These are phyloP conservation scores for Capronia americana DNA, from an alignment of 2,329 filamentous ascomycete species.

Conservation along the genomic window DNA sequence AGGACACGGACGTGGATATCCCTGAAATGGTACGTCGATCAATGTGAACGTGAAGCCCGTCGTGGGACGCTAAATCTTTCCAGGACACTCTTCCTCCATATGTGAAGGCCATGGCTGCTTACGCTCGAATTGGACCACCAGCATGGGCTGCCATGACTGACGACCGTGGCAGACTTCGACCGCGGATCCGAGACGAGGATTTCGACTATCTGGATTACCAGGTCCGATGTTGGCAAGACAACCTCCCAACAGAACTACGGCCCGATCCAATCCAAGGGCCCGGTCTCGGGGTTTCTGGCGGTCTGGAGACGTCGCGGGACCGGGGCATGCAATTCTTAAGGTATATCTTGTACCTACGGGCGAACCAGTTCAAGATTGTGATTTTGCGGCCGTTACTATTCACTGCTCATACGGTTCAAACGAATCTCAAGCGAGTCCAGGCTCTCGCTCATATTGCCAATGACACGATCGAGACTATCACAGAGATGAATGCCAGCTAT, in stretches of 20 bases:
- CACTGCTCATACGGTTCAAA: slow-evolving; percentile 12
- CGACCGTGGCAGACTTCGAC: slow-evolving; percentile 21
- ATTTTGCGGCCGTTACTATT: slow-evolving; percentile 26
- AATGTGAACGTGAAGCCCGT: neutral
- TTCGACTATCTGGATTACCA: slow-evolving; percentile 26
- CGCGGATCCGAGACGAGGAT: slow-evolving; percentile 24
- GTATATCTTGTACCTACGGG: slow-evolving; percentile 23
- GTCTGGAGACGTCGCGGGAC: neutral
- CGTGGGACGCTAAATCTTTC: neutral
- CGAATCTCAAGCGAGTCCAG: slow-evolving; percentile 18
- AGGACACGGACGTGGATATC: slow-evolving; percentile 25
- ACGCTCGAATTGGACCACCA: slow-evolving; percentile 22
- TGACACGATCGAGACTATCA: slow-evolving; percentile 23
- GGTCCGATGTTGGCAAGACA: slow-evolving; percentile 27
- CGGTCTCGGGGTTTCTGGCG: neutral
- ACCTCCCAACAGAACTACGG: slow-evolving; percentile 21
- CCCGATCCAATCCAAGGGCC: neutral
- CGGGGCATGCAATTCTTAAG: slow-evolving; percentile 18
- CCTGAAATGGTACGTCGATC: slow-evolving; percentile 21
- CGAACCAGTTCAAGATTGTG: slow-evolving; percentile 29
- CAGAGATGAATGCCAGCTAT: slow-evolving; percentile 9
- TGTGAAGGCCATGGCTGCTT: slow-evolving; percentile 25
- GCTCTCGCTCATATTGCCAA: slow-evolving; percentile 14
- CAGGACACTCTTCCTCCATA: slow-evolving; percentile 24
- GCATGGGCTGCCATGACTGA: slow-evolving; percentile 28